Percentiles rank a stretch among this genome's conserved stretches.
Conservation (phyloP, 2,329 filamentous ascomycete genomes). For the Macrophomina tecta region DNA sequence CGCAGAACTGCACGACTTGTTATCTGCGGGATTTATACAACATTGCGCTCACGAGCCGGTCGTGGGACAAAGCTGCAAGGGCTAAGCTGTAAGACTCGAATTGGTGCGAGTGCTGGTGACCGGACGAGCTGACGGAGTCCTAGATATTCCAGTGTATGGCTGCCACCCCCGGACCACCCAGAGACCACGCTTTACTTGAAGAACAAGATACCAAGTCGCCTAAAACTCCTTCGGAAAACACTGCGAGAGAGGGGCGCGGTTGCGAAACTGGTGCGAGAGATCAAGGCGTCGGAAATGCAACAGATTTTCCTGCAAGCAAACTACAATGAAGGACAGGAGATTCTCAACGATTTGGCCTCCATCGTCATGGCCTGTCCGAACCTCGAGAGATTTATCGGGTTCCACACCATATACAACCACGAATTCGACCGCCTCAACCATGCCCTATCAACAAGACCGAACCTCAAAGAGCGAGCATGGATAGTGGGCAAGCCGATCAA, state of each 20-base stretch:
- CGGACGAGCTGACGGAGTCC: neutral
- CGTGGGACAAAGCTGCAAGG: conserved; percentile 62
- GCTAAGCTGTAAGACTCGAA: conserved; percentile 53
- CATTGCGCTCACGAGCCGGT: conserved; percentile 60
- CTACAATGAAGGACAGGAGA: conserved; percentile 54
- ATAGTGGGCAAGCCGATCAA: conserved; percentile 43
- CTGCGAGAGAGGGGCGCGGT: conserved; percentile 58
- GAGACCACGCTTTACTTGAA: conserved; percentile 36
- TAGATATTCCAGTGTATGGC: conserved; percentile 58
- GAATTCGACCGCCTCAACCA: conserved; percentile 62
- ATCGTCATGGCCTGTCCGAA: conserved; percentile 65
- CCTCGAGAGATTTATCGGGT: conserved; percentile 60
- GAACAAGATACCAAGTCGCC: conserved; percentile 55
- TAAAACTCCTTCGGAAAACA: conserved; percentile 62
- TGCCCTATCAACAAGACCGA: conserved; percentile 60
- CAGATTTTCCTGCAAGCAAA: conserved; percentile 41
- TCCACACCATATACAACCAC: conserved; percentile 59
- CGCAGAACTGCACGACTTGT: conserved; percentile 57
- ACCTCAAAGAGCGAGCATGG: conserved; percentile 63
- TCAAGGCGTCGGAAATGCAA: conserved; percentile 60
- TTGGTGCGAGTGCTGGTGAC: no score
- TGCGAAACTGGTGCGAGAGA: conserved; percentile 59
- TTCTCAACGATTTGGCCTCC: conserved; percentile 60
- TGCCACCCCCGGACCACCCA: conserved; percentile 52
- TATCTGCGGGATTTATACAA: conserved; percentile 61